Conservation (phyloP, 202 grass and related monocot species). For the Schoenoplectus tabernaemontani region DNA sequence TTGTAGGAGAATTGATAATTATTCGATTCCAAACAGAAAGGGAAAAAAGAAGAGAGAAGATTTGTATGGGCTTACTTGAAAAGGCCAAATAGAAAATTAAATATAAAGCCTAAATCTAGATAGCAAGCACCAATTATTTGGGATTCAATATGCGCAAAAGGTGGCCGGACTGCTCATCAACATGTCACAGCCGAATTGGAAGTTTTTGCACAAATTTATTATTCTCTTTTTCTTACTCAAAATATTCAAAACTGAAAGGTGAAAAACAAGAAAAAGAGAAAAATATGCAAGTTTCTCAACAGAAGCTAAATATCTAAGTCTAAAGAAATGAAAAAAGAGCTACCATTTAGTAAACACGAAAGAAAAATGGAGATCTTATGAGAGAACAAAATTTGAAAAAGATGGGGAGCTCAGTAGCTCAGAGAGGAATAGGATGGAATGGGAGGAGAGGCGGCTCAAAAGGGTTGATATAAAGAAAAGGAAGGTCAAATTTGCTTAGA, state of each 20-base stretch:
- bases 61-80: constrained; percentile 13
- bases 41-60: background rate
- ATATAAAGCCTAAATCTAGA: constrained; percentile 9
- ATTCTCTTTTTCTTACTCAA: background rate
- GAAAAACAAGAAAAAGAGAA: background rate
- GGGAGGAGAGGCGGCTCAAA: constrained; percentile 14
- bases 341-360: too few relatives aligned
- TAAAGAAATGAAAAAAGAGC: background rate
- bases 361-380: background rate
- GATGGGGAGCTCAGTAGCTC: background rate
- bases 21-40: background rate
- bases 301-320: background rate
- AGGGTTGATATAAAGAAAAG: background rate
- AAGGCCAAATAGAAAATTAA: background rate
- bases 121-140: background rate
- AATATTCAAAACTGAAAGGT: background rate
- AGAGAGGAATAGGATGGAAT: background rate
- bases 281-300: background rate
- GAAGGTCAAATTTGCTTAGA: background rate
- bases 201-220: constrained; percentile 23
- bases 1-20: background rate
- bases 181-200: constrained; percentile 27
- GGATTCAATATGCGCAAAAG: constrained; percentile 27
- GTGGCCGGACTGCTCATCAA: constrained; percentile 27
- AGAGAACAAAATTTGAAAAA: background rate